Percentiles rank a stretch among this genome's conserved stretches.
phyloP scores from a whole-genome alignment of 176 grass and related monocot species.

The Secale cereale region DNA sequence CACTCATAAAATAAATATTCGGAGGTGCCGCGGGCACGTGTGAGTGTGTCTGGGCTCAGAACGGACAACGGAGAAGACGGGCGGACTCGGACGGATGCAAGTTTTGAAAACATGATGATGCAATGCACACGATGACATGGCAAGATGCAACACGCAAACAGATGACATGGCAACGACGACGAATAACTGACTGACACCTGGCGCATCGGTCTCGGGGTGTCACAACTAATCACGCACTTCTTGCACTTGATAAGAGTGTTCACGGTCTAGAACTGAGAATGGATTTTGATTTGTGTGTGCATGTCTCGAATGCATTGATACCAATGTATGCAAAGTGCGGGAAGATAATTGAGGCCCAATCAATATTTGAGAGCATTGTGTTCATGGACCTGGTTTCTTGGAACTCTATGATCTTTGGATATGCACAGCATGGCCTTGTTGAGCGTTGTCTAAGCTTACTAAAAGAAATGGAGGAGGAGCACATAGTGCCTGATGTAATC shows the following conservation, averaged over 20 bases:
- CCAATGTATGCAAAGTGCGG: constrained; percentile 56
- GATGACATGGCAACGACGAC: too few species aligned
- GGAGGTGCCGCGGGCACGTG: too few species aligned
- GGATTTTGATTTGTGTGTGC: constrained; percentile 45
- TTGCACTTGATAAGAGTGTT: constrained; percentile 54
- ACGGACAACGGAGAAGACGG: too few species aligned
- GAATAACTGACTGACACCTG: too few species aligned
- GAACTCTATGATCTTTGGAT: constrained; percentile 57
- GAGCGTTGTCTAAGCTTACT: constrained; percentile 30
- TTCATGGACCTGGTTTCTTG: constrained; percentile 44
- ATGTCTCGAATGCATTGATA: constrained; percentile 54
- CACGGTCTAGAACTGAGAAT: constrained; percentile 51
- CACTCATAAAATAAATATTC: too few species aligned
- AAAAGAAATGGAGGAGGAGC: constrained; percentile 36
- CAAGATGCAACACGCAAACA: too few species aligned
- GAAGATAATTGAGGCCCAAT: constrained; percentile 29
- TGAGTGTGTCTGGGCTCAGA: too few species aligned
- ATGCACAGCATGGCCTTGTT: constrained; percentile 54
- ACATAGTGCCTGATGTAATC: constrained; percentile 34
- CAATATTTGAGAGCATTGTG: constrained; percentile 24
- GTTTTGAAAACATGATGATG: too few species aligned
- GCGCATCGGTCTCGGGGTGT: too few species aligned
- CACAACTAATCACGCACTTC: constrained; percentile 38
- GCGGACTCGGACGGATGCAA: too few species aligned
- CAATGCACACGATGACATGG: too few species aligned